These are phyloP conservation scores for Pistacia vera DNA, from an alignment of 345 rosid genomes.

Conservation along the genomic window DNA sequence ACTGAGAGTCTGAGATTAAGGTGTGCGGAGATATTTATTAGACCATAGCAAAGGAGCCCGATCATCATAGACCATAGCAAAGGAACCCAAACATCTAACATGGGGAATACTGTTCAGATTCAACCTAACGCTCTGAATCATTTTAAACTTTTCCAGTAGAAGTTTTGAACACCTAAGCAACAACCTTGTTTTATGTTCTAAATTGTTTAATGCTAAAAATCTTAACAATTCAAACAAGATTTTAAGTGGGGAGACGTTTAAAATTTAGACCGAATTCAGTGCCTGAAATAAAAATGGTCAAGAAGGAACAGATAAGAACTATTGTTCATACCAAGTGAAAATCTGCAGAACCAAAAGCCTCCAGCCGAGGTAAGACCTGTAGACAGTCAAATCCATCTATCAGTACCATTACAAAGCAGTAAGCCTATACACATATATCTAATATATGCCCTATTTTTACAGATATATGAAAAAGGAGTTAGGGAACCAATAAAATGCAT, in stretches of 20 bases:
- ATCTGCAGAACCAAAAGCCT: slow-evolving; percentile 66
- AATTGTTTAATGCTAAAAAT: no score
- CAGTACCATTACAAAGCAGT: slow-evolving; percentile 14
- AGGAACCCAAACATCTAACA: background rate
- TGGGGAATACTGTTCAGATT: background rate
- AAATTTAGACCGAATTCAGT: background rate
- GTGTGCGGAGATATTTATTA: background rate
- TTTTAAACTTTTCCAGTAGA: background rate
- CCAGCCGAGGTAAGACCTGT: slow-evolving; percentile 74
- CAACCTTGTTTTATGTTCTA: background rate
- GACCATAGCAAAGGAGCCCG: background rate
- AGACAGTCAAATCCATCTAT: slow-evolving; percentile 10
- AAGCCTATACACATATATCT: background rate
- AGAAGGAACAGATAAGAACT: slow-evolving; percentile 1
- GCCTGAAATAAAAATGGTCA: slow-evolving; percentile 1
- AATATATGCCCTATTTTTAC: background rate
- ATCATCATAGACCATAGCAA: background rate
- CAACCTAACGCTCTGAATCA: background rate
- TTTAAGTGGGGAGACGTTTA: no score
- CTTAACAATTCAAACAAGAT: background rate
- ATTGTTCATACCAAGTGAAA: slow-evolving; percentile 65
- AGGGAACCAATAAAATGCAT: slow-evolving; percentile 17
- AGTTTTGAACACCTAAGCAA: background rate
- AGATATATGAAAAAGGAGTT: background rate
- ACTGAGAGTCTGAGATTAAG: background rate